phyloP scores from a whole-genome alignment of 768 basidiomycete genomes.

The Suillus cothurnatus region DNA sequence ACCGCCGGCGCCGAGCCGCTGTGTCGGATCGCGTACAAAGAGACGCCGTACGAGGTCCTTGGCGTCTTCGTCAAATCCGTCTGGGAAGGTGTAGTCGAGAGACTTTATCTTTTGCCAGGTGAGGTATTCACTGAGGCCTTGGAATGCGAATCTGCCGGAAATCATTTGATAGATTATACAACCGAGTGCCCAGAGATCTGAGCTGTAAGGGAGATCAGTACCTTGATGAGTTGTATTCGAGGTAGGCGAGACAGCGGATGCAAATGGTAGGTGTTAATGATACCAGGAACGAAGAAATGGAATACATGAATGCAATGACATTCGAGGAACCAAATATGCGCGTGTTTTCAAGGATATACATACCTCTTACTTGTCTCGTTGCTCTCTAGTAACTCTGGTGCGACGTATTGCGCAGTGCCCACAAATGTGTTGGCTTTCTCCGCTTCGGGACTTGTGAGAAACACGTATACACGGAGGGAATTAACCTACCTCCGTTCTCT shows the following conservation, averaged over 20 bases:
- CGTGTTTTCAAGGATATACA: conserved; percentile 10
- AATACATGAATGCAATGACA: background rate
- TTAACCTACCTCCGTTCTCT: conserved; percentile 52
- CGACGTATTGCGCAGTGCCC: conserved; percentile 88
- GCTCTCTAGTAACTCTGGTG: conserved; percentile 79
- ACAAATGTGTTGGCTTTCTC: conserved; percentile 76
- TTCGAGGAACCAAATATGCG: background rate
- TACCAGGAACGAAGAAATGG: background rate
- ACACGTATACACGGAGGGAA: conserved; percentile 11
- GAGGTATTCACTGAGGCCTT: conserved; percentile 88
- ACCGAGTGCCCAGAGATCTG: conserved; percentile 95
- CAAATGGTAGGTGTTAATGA: background rate
- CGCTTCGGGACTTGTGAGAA: conserved; percentile 38
- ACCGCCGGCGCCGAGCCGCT: conserved; percentile 60
- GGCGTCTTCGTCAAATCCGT: conserved; percentile 80
- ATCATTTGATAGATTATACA: conserved; percentile 95
- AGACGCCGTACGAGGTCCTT: conserved; percentile 78
- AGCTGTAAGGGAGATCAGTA: conserved; percentile 45
- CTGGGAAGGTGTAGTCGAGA: conserved; percentile 84
- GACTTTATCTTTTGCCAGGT: conserved; percentile 95
- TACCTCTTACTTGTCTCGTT: conserved; percentile 80
- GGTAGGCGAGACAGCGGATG: background rate
- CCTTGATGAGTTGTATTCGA: background rate
- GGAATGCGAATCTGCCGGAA: conserved; percentile 88
- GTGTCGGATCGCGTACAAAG: conserved; percentile 66